These are phyloP conservation scores for Rubia yunnanensis DNA, from an alignment of 257 asterid species.

Conservation along the genomic window DNA sequence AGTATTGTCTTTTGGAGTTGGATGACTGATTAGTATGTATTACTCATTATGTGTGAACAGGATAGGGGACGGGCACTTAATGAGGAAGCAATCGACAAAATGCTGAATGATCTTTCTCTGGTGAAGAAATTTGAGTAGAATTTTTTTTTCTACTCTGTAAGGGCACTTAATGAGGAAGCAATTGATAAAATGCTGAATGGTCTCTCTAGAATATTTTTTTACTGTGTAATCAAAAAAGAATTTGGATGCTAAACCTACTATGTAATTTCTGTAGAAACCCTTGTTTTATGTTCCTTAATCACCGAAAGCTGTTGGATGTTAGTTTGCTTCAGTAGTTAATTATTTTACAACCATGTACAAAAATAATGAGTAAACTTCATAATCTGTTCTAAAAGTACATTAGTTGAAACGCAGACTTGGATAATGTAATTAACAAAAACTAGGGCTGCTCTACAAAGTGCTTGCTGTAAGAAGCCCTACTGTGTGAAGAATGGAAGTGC, in stretches of 20 bases:
- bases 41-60: slow-evolving; percentile 25
- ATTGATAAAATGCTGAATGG: slow-evolving; percentile 69
- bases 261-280: background rate
- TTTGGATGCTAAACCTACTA: background rate
- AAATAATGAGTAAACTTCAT: too few relatives aligned
- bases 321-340: background rate
- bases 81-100: slow-evolving; percentile 66
- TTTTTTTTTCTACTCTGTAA: too few relatives aligned
- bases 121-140: slow-evolving; percentile 68
- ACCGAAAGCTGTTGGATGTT: background rate
- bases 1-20: background rate
- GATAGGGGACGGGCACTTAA: slow-evolving; percentile 62
- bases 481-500: too few relatives aligned
- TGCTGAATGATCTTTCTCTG: slow-evolving; percentile 59
- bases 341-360: too few relatives aligned
- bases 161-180: slow-evolving; percentile 65
- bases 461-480: too few relatives aligned
- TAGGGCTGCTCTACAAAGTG: too few relatives aligned
- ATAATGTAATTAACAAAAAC: too few relatives aligned
- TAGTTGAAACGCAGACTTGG: too few relatives aligned
- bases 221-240: background rate
- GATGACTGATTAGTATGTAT: background rate
- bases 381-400: too few relatives aligned
- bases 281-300: background rate
- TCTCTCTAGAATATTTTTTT: slow-evolving; percentile 33